Percentiles rank a stretch among this genome's conserved stretches.
Conservation (phyloP, 306 rosid species). For the Cucurbita pepo region DNA sequence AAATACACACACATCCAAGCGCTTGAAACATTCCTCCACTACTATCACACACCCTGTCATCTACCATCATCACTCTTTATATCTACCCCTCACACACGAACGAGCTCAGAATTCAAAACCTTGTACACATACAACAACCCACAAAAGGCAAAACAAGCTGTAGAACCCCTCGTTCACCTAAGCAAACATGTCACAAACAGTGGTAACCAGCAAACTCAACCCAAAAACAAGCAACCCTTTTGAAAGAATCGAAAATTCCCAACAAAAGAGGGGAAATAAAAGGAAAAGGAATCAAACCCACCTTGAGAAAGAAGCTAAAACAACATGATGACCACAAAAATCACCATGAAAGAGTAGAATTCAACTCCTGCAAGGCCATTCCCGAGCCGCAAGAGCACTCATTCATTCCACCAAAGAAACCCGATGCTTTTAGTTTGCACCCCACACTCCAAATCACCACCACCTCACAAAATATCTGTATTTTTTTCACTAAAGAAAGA, state of each 20-base stretch:
- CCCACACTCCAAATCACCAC: constrained; percentile 25
- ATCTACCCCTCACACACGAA: constrained; percentile 1
- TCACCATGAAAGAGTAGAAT: constrained; percentile 27
- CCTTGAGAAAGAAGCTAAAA: not conserved
- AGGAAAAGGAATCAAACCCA: constrained; percentile 6
- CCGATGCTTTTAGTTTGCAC: constrained; percentile 21
- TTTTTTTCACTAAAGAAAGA: constrained; percentile 8
- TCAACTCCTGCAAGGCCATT: constrained; percentile 32
- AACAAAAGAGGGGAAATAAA: not conserved
- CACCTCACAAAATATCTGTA: constrained; percentile 44
- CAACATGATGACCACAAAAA: constrained; percentile 15
- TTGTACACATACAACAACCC: not conserved
- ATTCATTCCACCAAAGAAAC: constrained; percentile 45
- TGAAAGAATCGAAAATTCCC: constrained; percentile 6
- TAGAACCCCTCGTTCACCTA: constrained; percentile 6
- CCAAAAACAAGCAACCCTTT: not conserved
- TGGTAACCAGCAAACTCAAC: constrained; percentile 7
- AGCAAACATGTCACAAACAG: not conserved
- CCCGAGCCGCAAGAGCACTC: constrained; percentile 7
- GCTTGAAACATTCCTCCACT: constrained; percentile 19
- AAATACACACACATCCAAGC: constrained; percentile 29
- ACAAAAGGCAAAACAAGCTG: not conserved
- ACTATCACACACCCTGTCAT: constrained; percentile 20
- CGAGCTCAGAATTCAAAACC: not conserved
- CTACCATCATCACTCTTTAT: constrained; percentile 26